Evolutionary conservation across 371 early-diverging fungal genomes (phyloP), one percentile per base, ranked within the genome.

Genomic region (Vairimorpha necatrix): DNA sequence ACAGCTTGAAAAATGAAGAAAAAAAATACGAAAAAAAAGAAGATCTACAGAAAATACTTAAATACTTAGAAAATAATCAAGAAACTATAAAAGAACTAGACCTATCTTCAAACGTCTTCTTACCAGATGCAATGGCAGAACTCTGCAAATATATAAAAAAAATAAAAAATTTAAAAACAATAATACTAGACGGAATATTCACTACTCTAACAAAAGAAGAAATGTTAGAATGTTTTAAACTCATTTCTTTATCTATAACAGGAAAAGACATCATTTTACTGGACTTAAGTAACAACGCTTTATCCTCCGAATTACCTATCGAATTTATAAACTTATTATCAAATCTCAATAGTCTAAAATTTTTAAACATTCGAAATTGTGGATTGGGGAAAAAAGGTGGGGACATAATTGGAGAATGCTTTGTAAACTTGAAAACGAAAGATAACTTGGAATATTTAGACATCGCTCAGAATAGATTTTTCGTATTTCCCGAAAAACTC

Each of bases 311-410:
- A 32, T 80, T 84, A 36, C 82, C 84, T n/a, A 73, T 82, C 16
- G 78, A 76, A 30, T 79, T 84, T 60, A 50, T 34, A 3, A 50
- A 69, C 33, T 77, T 86, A 70, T 61, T 86, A 38, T 58, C 60
- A 6, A 47, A 68, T 22, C 70, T 78, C 33, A 58, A 77, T 13
- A 74, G 20, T 38, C 34, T 86, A 18, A 58, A 69, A 60, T 75
- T 69, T 58, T 47, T 86, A 24, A 76, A 77, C 13, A 74, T 86
- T 16, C 75, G 83, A 62, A 80, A 86, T 72, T 83, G 84, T 69
- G 86, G 86, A 18, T 72, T 86, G 53, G 86, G 86, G 11, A 36
- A 61, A 36, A 77, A 77, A 22, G 86, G 86, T 47, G 79, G 83
- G 56, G 56, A 71, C 26, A 63, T 48, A 34, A 54, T 86, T 0